Percentiles rank a stretch among this genome's conserved stretches.
phyloP scores from a whole-genome alignment of 2,329 filamentous ascomycete species.

The Monosporascus ibericus region DNA sequence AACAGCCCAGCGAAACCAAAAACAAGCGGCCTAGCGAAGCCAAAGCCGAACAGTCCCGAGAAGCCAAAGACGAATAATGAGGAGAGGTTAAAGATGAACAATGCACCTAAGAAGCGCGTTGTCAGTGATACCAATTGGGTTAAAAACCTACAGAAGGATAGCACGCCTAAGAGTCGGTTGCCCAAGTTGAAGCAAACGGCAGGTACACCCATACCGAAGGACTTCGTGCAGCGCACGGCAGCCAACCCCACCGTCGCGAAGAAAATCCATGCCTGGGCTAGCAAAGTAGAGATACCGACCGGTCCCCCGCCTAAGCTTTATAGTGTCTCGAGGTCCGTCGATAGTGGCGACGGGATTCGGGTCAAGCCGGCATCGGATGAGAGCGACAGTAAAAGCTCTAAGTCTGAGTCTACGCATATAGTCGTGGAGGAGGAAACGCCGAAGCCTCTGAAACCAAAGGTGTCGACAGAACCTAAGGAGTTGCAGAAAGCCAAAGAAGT shows the following conservation, averaged over 20 bases:
- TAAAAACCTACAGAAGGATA: slow-evolving; percentile 50
- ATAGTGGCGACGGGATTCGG: slow-evolving; percentile 34
- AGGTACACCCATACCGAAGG: slow-evolving; percentile 46
- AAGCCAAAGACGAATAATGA: slow-evolving; percentile 37
- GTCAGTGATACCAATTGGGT: slow-evolving; percentile 91
- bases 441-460: not conserved
- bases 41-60: slow-evolving; percentile 12
- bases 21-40: slow-evolving; percentile 30
- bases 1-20: slow-evolving; percentile 28
- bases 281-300: slow-evolving; percentile 45
- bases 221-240: slow-evolving; percentile 48
- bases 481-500: too few species aligned
- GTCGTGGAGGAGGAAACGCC: slow-evolving; percentile 3
- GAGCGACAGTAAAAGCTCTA: slow-evolving; percentile 1
- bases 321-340: slow-evolving; percentile 30
- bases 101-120: slow-evolving; percentile 81
- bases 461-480: too few species aligned
- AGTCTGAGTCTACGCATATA: slow-evolving; percentile 4
- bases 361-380: slow-evolving; percentile 24
- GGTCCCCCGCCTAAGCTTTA: slow-evolving; percentile 30
- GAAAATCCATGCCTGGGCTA: slow-evolving; percentile 59
- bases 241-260: slow-evolving; percentile 50
- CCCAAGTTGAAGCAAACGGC: slow-evolving; percentile 27
- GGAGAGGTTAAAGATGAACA: slow-evolving; percentile 37
- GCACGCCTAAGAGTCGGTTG: slow-evolving; percentile 35